These are phyloP conservation scores for Colletotrichum horii DNA, from an alignment of 2,329 filamentous ascomycete species.

Conservation along the genomic window DNA sequence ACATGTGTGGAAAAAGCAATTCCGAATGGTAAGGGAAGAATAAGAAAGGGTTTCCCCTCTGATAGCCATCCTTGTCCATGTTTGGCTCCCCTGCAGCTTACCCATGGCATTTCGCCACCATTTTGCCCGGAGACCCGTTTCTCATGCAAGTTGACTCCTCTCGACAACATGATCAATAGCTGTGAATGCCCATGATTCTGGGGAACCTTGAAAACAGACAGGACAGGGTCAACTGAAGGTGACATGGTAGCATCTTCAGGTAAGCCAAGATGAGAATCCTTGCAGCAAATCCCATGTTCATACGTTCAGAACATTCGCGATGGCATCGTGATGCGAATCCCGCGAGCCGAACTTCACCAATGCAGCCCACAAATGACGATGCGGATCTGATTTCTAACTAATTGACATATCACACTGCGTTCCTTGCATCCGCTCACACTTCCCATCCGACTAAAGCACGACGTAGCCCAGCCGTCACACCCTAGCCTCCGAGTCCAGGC, in stretches of 20 bases:
- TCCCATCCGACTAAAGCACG: background rate
- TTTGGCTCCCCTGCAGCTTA: background rate
- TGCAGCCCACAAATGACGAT: background rate
- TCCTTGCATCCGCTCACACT: background rate
- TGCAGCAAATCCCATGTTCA: background rate
- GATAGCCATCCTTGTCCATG: background rate
- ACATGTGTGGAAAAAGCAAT: background rate
- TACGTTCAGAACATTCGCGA: background rate
- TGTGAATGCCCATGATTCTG: background rate
- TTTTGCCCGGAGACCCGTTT: background rate
- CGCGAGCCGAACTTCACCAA: background rate
- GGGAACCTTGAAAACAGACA: background rate
- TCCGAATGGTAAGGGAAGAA: background rate
- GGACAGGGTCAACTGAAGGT: background rate
- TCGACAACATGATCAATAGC: background rate
- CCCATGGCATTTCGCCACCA: background rate
- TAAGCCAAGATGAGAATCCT: background rate
- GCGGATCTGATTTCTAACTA: background rate
- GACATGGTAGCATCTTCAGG: background rate
- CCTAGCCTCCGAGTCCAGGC: background rate
- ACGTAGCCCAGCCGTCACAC: background rate
- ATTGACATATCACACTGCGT: background rate
- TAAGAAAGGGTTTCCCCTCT: background rate
- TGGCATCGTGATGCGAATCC: background rate
- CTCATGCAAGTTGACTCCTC: background rate